Percentiles rank a stretch among this genome's conserved stretches.
Evolutionary conservation across 192 early-diverging fungal genomes (phyloP).

Genomic region (Rhizophagus sp.): DNA sequence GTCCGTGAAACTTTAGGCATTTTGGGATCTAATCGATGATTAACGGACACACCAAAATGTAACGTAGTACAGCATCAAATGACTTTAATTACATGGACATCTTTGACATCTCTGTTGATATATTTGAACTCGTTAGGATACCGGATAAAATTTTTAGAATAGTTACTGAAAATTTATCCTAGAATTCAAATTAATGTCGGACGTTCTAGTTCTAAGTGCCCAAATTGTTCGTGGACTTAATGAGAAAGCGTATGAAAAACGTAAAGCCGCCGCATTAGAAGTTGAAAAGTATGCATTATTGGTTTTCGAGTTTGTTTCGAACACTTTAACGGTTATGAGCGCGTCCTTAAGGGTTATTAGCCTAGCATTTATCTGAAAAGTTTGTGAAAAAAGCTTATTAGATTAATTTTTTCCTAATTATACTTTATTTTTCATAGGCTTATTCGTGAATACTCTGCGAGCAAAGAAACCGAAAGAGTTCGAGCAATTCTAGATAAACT

Average conservation of each 20-base stretch:
- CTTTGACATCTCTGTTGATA: too few relatives aligned
- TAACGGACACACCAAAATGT: background rate
- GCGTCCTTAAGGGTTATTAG: background rate
- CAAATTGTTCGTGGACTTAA: constrained; percentile 73
- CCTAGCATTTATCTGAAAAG: too few relatives aligned
- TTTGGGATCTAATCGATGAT: too few relatives aligned
- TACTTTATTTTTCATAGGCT: constrained; percentile 40
- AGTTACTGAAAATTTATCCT: background rate
- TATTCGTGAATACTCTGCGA: constrained; percentile 62
- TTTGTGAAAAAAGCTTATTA: too few relatives aligned
- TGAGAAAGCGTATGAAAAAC: constrained; percentile 93
- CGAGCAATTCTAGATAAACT: constrained; percentile 75
- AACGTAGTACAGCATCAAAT: background rate
- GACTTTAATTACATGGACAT: background rate
- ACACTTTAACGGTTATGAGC: background rate
- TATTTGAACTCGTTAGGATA: background rate
- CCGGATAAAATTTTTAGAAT: background rate
- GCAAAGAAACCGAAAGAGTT: constrained; percentile 59
- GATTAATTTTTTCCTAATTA: background rate
- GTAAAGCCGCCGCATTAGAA: constrained; percentile 88
- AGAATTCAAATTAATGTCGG: background rate
- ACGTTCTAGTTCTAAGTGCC: constrained; percentile 33
- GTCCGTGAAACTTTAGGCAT: too few relatives aligned
- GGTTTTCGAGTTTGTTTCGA: background rate
- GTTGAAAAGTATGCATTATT: constrained; percentile 69